phyloP scores from a whole-genome alignment of 164 flowering plant species.

The Berberis thunbergii region DNA sequence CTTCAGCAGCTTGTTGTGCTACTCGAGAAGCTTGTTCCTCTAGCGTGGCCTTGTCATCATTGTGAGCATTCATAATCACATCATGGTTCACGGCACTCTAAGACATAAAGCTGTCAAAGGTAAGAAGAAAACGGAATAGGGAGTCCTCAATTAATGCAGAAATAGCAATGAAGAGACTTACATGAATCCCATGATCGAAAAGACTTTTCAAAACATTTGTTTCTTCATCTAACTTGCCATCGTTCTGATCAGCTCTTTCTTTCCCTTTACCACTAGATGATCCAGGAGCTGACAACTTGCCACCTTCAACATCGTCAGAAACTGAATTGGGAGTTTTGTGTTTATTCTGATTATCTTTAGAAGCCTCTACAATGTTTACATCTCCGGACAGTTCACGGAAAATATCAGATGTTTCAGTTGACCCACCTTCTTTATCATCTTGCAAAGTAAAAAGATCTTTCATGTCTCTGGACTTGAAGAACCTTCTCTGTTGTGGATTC shows the following conservation, averaged over 20 bases:
- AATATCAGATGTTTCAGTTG: constrained; percentile 88
- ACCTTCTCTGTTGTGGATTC: constrained; percentile 94
- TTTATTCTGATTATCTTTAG: constrained; percentile 24
- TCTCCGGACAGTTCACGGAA: constrained; percentile 70
- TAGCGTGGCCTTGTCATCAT: constrained; percentile 74
- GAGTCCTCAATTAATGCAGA: not conserved
- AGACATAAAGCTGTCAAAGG: not conserved
- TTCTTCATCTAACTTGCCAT: constrained; percentile 57
- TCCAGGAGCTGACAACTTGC: constrained; percentile 15
- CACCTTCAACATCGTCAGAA: constrained; percentile 17
- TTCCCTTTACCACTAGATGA: constrained; percentile 28
- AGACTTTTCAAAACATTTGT: constrained; percentile 63
- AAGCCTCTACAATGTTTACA: constrained; percentile 43
- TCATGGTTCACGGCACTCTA: constrained; percentile 99
- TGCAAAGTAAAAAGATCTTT: constrained; percentile 82
- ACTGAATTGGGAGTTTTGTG: constrained; percentile 8
- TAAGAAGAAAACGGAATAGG: not conserved
- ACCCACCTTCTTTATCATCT: constrained; percentile 56
- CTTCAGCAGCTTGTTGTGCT: constrained; percentile 94
- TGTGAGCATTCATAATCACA: constrained; percentile 75
- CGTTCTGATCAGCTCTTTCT: constrained; percentile 35
- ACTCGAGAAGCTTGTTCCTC: constrained; percentile 92
- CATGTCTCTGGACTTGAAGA: constrained; percentile 94
- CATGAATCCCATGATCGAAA: constrained; percentile 88
- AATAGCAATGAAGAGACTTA: constrained; percentile 31